A percentile compares a stretch with the other conserved stretches of the same genome.
These are phyloP conservation scores for Kwoniella dejecticola DNA, from an alignment of 768 basidiomycete species.

Conservation along the genomic window DNA sequence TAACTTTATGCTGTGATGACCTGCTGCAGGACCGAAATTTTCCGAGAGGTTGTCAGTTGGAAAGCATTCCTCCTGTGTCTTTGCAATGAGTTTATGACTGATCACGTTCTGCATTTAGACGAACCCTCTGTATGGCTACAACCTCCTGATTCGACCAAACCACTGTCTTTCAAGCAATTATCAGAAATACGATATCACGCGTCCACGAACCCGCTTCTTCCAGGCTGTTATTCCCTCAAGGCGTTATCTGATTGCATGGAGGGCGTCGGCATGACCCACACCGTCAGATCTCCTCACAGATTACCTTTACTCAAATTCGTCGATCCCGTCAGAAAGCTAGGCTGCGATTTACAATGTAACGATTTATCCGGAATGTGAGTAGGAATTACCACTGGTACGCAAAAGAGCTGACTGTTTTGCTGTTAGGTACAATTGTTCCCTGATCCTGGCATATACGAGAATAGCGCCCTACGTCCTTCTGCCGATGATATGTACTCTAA, in stretches of 20 bases:
- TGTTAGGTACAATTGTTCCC: neutral
- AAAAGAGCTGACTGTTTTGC: neutral
- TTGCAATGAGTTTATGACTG: too few species aligned
- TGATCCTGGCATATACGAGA: neutral
- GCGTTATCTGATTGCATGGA: neutral
- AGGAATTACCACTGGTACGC: too few species aligned
- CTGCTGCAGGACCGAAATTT: conserved; percentile 3
- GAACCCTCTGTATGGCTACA: neutral
- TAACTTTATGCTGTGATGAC: neutral
- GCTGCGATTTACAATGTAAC: conserved; percentile 6
- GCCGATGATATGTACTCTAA: neutral
- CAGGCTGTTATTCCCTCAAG: neutral
- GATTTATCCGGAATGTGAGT: conserved; percentile 7
- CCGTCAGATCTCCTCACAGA: neutral
- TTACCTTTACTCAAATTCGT: conserved; percentile 1
- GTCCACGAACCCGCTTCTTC: neutral
- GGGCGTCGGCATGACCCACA: neutral
- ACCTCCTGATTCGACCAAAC: neutral
- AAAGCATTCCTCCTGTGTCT: too few species aligned
- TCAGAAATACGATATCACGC: neutral
- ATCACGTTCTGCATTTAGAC: too few species aligned
- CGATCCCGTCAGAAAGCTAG: conserved; percentile 1
- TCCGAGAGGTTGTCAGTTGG: conserved; percentile 1
- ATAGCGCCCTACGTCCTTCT: neutral
- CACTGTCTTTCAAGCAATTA: too few species aligned